Evolutionary conservation across 768 basidiomycete species (phyloP).

Genomic region (Neoboletus subvelutipes): DNA sequence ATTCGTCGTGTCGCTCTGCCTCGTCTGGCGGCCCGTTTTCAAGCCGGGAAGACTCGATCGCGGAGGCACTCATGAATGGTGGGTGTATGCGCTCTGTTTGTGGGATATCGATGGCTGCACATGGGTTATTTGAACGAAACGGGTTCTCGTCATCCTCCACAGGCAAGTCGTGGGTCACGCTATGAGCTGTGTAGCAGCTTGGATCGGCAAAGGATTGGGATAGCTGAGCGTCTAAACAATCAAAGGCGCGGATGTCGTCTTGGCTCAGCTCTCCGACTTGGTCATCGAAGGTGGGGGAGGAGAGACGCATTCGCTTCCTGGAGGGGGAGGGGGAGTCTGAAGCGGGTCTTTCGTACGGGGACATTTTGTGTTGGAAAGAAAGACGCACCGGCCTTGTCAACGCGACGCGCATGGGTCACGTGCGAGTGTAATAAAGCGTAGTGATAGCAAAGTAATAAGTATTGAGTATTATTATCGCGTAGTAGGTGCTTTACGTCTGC

Average conservation of each 20-base stretch:
- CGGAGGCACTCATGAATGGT: conserved; percentile 19
- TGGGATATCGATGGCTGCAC: not conserved
- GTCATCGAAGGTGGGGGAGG: conserved; percentile 64
- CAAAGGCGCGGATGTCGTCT: conserved; percentile 55
- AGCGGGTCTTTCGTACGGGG: not conserved
- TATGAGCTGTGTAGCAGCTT: not conserved
- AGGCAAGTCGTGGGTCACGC: not conserved
- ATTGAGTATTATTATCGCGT: not conserved
- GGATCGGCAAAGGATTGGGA: conserved; percentile 33
- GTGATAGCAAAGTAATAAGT: no score
- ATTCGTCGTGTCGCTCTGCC: conserved; percentile 39
- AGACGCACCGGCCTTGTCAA: not conserved
- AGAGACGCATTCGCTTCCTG: conserved; percentile 60
- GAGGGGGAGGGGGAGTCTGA: conserved; percentile 33
- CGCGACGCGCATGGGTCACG: conserved; percentile 18
- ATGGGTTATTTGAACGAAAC: conserved; percentile 7
- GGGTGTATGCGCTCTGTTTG: conserved; percentile 12
- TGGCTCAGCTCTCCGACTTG: conserved; percentile 51
- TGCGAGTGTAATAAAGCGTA: not conserved
- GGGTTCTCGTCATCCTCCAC: conserved; percentile 24
- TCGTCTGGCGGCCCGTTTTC: conserved; percentile 5
- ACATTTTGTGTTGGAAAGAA: no score
- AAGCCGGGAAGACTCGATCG: not conserved
- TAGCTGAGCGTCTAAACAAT: conserved; percentile 47
- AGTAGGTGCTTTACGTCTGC: not conserved